Base-by-base conservation (phyloP, 495 filamentous ascomycete species). In the Polyplosphaeria fusca region DNA sequence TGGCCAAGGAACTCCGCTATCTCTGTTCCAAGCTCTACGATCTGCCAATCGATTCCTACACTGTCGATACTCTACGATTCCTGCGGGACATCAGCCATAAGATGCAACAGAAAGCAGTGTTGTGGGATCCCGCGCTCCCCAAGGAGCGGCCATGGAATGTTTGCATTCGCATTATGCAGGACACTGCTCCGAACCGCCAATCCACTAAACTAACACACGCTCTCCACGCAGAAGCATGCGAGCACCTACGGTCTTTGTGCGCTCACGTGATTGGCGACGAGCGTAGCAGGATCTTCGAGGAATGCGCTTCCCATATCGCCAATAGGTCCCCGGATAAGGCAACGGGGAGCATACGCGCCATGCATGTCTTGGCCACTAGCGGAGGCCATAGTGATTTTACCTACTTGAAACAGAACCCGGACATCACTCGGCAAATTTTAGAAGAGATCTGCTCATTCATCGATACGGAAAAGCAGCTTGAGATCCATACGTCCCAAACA, bases 1-100 rank as follows among this genome's bases (percentile, higher is more conserved):
- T 74, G 0, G 71, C 78, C 19, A 69, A 76, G 0, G 70, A 74
- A 4, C 68, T 92, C 26, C 66, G 86, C 13, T 86, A 93, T 67
- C 63, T 95, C n/a, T 87, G 85, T 60, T 71, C 78, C 45, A 96
- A 95, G 66, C 72, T 91, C 28, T 68, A 81, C 28, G 78, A 82
- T 9, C 71, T 95, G 24, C 84, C 89, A 14, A 71, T 94, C 67
- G 68, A 78, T 60, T 67, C 72, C 40, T 77, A 82, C 66, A 70
- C 87, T 76, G 61, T 70, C 53, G 67, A 82, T 68, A 70, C 86
- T 74, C 28, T 79, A 70, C 56, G 48, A 12, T 63, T 70, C 23
- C 24, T 66, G 24, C 37, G 49, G 19, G 43, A 53, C 47, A 22
- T 66, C 43, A 39, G 19, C 16, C 3, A 13, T 7, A 38, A 43